Conservation (phyloP, 306 rosid genomes). For the Lupinus albus region DNA sequence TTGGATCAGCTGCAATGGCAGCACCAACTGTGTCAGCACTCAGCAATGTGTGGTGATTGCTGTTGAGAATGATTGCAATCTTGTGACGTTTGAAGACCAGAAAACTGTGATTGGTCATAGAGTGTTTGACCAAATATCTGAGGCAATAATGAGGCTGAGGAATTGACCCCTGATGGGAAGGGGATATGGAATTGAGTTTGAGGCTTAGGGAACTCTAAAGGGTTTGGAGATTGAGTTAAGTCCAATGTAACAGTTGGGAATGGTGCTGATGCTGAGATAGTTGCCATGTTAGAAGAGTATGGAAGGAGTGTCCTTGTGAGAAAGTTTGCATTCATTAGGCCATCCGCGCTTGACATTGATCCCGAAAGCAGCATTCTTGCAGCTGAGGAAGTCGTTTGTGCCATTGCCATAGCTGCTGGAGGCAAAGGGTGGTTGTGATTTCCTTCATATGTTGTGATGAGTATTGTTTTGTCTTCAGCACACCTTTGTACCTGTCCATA, state of each 20-base stretch:
- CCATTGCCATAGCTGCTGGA: slow-evolving; percentile 90
- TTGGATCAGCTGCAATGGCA: slow-evolving; percentile 79
- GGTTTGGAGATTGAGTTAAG: slow-evolving; percentile 70
- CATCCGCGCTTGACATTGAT: slow-evolving; percentile 78
- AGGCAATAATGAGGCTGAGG: slow-evolving; percentile 56
- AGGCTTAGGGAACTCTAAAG: slow-evolving; percentile 55
- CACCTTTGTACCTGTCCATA: slow-evolving; percentile 81
- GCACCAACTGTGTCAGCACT: slow-evolving; percentile 57
- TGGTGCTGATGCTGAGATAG: slow-evolving; percentile 94
- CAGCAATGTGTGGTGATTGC: slow-evolving; percentile 43
- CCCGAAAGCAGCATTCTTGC: slow-evolving; percentile 81
- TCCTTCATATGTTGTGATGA: slow-evolving; percentile 88
- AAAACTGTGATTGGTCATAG: slow-evolving; percentile 73
- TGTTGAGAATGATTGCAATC: slow-evolving; percentile 38
- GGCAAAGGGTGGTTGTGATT: slow-evolving; percentile 90
- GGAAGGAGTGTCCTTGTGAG: slow-evolving; percentile 72
- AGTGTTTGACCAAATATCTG: slow-evolving; percentile 64
- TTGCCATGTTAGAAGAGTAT: slow-evolving; percentile 83
- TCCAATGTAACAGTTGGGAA: slow-evolving; percentile 94
- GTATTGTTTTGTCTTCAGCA: slow-evolving; percentile 76
- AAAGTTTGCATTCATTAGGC: slow-evolving; percentile 75
- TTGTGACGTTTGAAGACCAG: slow-evolving; percentile 80
- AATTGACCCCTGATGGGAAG: slow-evolving; percentile 45
- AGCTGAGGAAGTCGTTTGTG: slow-evolving; percentile 74
- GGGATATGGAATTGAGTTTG: slow-evolving; percentile 56